Percentiles rank a stretch among this genome's conserved stretches.
Evolutionary conservation across 352 stramenopile genomes (phyloP).

Genomic region (Phytophthora vignae): DNA sequence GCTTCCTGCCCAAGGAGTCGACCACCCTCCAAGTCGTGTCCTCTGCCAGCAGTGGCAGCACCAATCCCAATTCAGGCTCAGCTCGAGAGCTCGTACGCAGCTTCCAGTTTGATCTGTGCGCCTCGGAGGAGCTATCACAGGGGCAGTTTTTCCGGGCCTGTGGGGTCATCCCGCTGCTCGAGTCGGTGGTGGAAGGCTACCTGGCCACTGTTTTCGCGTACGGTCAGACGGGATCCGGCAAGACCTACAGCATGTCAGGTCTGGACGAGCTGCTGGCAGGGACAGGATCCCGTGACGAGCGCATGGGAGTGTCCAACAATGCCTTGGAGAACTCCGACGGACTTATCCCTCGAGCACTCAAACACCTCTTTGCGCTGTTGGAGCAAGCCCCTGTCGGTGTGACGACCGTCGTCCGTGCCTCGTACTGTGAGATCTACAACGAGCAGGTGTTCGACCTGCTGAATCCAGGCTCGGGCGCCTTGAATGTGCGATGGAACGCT

Average conservation of each 20-base stretch:
- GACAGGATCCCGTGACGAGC: slow-evolving; percentile 23
- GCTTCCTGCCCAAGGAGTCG: slow-evolving; percentile 55
- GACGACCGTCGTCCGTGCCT: slow-evolving; percentile 73
- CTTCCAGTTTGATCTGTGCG: slow-evolving; percentile 83
- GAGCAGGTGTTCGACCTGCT: slow-evolving; percentile 84
- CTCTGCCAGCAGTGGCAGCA: slow-evolving; percentile 27
- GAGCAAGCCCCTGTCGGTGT: slow-evolving; percentile 52
- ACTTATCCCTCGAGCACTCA: slow-evolving; percentile 77
- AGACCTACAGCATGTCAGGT: slow-evolving; percentile 85
- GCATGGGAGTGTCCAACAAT: slow-evolving; percentile 3
- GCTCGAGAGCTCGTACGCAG: slow-evolving; percentile 73
- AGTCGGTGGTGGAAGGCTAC: slow-evolving; percentile 78
- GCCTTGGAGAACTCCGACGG: slow-evolving; percentile 60
- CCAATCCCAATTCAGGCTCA: slow-evolving; percentile 7
- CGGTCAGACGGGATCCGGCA: slow-evolving; percentile 71
- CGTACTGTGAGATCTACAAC: slow-evolving; percentile 90
- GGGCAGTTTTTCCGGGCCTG: slow-evolving; percentile 69
- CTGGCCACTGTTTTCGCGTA: slow-evolving; percentile 77
- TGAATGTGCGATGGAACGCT: slow-evolving; percentile 83
- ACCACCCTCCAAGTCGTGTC: slow-evolving; percentile 70
- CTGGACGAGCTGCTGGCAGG: slow-evolving; percentile 68
- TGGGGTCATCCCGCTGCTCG: slow-evolving; percentile 64
- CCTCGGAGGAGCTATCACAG: slow-evolving; percentile 67
- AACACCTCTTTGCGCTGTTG: slow-evolving; percentile 68
- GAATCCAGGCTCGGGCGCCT: slow-evolving; percentile 61